Base-by-base conservation (phyloP, 345 rosid genomes). In the Heritiera fomes region DNA sequence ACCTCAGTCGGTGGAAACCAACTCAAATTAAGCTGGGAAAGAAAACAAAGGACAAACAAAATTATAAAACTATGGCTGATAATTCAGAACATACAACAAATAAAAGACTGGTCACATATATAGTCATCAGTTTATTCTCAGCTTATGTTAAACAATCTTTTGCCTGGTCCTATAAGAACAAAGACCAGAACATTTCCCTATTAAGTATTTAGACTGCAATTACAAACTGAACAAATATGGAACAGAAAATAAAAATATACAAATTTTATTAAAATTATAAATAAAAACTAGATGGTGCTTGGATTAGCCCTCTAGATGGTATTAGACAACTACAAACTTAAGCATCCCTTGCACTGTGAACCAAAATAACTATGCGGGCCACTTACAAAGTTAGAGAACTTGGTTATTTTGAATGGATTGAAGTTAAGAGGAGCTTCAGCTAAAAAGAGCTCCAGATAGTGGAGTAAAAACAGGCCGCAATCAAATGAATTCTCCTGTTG, bases 401-500 rank as follows among this genome's bases (percentile, higher is more conserved):
- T 82, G 78, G 87, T 84, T 82, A 96, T 88, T 80, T 85, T 88
- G 87, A 94, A 91, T 46, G 97, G 98, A 83, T 75, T 94, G 84
- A 96, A 94, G 80, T 85, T 84, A 62, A 38, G 59, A 78, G 99
- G 99, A 79, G 94, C 97, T 63, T 96, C 95, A 41, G 84, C 86
- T 82, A 96, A 87, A 89, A 96, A 96, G 65, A 89, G 90, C 89
- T 96, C 99, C 78, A 94, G 86, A 86, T 94, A 94, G 82, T 96
- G 99, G 52, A 96, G 95, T 84, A 96, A 90, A 87, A 96, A 96
- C 75, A 96, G 87, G 79, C 99, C 99, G 45, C 99, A 96, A 82
- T 96, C 98, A 87, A 80, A 96, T 53, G 91, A 92, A 84, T 96
- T 96, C 80, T 96, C 98, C 86, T 96, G 99, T 87, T 96, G 99